Conservation (phyloP, 768 basidiomycete species). For the Grammothele lineata region DNA sequence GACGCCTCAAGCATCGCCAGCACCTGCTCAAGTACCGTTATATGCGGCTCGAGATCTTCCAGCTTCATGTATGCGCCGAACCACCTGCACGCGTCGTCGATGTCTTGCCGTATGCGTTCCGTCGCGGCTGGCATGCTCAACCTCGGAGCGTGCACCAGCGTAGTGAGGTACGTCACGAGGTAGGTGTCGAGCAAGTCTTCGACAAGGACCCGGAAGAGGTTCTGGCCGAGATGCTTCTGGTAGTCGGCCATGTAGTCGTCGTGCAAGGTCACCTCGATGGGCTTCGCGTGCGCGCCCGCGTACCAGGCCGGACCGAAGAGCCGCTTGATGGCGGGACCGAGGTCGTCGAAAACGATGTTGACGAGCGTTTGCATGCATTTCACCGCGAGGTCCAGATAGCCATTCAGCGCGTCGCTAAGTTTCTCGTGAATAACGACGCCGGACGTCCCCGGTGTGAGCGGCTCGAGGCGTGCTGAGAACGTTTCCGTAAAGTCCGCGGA, state of each 20-base stretch:
- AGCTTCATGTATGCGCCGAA: constrained; percentile 76
- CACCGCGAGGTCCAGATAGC: constrained; percentile 97
- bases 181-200: constrained; percentile 92
- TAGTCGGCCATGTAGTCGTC: constrained; percentile 97
- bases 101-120: constrained; percentile 80
- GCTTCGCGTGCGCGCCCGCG: constrained; percentile 80
- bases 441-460: constrained; percentile 92
- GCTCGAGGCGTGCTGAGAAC: constrained; percentile 79
- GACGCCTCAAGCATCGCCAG: constrained; percentile 80
- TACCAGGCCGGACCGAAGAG: constrained; percentile 90
- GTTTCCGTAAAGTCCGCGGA: constrained; percentile 92
- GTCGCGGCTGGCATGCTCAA: constrained; percentile 81
- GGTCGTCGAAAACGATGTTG: constrained; percentile 91
- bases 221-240: constrained; percentile 84
- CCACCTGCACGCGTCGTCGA: constrained; percentile 71
- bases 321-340: constrained; percentile 79
- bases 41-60: constrained; percentile 75
- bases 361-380: constrained; percentile 94
- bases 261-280: constrained; percentile 93
- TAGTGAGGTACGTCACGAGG: constrained; percentile 86
- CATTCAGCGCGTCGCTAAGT: constrained; percentile 95
- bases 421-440: constrained; percentile 74
- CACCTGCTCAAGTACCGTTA: constrained; percentile 84
- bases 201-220: constrained; percentile 85
- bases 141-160: constrained; percentile 78